A percentile compares a stretch with the other conserved stretches of the same genome.
phyloP scores from a whole-genome alignment of 768 basidiomycete genomes.

The Neoboletus subvelutipes region DNA sequence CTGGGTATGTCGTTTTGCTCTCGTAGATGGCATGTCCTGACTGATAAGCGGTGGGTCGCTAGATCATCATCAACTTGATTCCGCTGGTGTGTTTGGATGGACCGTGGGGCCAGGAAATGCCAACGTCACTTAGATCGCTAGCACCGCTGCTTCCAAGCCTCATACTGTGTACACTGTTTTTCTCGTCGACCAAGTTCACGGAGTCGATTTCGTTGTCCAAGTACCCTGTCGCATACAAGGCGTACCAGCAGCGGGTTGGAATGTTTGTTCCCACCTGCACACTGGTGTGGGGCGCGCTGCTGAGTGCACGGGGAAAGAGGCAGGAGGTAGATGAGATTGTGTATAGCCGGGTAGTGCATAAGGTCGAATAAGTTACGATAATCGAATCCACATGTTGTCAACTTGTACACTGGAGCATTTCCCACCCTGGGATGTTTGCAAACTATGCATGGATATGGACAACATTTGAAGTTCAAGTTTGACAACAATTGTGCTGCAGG shows the following conservation, averaged over 20 bases:
- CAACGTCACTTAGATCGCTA: slow-evolving; percentile 28
- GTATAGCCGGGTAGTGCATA: slow-evolving; percentile 39
- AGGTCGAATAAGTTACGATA: slow-evolving; percentile 13
- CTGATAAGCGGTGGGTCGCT: slow-evolving; percentile 4
- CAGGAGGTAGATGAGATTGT: slow-evolving; percentile 40
- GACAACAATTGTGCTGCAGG: background rate
- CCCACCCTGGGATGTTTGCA: background rate
- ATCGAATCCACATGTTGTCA: no score
- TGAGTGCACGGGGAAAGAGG: slow-evolving; percentile 40
- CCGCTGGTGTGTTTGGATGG: slow-evolving; percentile 51
- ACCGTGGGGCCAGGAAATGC: slow-evolving; percentile 23
- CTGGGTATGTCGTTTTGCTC: slow-evolving; percentile 53
- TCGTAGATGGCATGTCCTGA: background rate
- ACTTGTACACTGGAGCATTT: no score
- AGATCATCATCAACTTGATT: slow-evolving; percentile 71
- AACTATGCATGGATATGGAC: slow-evolving; percentile 1
- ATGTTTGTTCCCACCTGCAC: slow-evolving; percentile 68
- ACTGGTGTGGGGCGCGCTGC: slow-evolving; percentile 41
- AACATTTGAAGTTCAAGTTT: background rate
- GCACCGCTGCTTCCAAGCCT: slow-evolving; percentile 54
- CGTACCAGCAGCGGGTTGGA: slow-evolving; percentile 75
- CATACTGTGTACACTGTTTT: slow-evolving; percentile 68
- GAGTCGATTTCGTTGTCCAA: slow-evolving; percentile 78
- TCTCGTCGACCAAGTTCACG: slow-evolving; percentile 73
- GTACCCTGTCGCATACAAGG: slow-evolving; percentile 65